Base-by-base conservation (phyloP, 179 eudicot species). In the Spinacia oleracea region DNA sequence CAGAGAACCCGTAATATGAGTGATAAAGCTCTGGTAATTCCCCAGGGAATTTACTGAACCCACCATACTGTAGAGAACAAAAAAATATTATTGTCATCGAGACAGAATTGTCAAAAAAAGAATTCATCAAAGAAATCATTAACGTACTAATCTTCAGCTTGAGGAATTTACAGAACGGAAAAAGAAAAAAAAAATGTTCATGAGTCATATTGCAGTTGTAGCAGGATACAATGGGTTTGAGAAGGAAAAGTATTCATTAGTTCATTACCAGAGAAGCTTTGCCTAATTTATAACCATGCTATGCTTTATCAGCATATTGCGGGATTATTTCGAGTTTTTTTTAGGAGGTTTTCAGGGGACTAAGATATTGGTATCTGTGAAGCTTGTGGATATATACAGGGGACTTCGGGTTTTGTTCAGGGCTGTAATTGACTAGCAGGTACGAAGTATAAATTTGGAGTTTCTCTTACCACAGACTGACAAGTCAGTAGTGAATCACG, bases 1-100 rank as follows among this genome's bases (percentile, higher is more conserved):
- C 94, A 48, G 91, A 84, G 69, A 94, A 88, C 71, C 97, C 97
- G 25, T 94, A 94, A 81, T 87, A 90, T 11, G 98, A 87, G 82
- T 94, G 98, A 85, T 94, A 91, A 48, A 94, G 84, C 89, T 94
- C 98, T 11, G 98, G 97, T 48, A 92, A 73, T 71, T 87, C 75
- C 70, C 88, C 84, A 3, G 93, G 89, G 81, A 91, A 90, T 86
- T 94, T 94, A 81, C 98, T 91, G 88, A 93, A 93, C 68, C 98
- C 98, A 40, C 98, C 97, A 67, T 86, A 91, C 97, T 94, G 87
- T 20, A 35, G 29, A 66, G 23, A 72, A 25, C n/a, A 43, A 9
- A 25, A 66, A 68, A 46, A 64, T 12, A 53, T 16, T 14, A 48
- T 35, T 59, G 6, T 40, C 25, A 51, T 66, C 75, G 20, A 43